Base-by-base conservation (phyloP, 2,329 filamentous ascomycete species). In the Apiospora aurea region DNA sequence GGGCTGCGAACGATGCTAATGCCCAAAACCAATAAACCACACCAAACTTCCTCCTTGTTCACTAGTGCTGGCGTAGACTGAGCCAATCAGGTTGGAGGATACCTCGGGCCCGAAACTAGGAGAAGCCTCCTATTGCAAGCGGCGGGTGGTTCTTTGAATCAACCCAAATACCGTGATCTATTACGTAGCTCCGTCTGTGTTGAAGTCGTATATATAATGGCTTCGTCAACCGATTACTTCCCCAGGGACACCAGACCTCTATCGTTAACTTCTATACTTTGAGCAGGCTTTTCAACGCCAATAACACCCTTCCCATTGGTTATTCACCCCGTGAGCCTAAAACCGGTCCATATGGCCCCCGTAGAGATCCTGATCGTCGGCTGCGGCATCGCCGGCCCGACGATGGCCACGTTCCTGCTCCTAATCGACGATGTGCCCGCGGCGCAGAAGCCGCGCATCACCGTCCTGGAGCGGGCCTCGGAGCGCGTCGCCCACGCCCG, bases 341-440 rank as follows among this genome's bases (percentile, higher is more conserved):
- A 53, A 46, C 57, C 67, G n/a, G 49, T 26, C n/a, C 26, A 11
- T 26, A 80, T 80, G 77, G 73, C 78, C 10, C 76, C 78, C 4
- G 71, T 81, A 73, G 81, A 75, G 76, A 74, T 83, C 44, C 81
- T 84, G 72, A 80, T 85, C 72, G 77, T 79, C 57, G 83, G 83
- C 14, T 81, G 78, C 29, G 81, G 82, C n/a, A 79, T 83, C 69
- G 79, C 80, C 21, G 83, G 83, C 13, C 81, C 82, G 13, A 79
- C 84, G 4, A 75, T 86, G 4, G 85, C 85, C 29, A 83, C 81
- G 75, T 84, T 83, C 75, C 81, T 88, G 46, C 86, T 75, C 44
- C 74, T 74, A 69, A 14, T 51, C n/a, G 73, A 64, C 72, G 57
- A 66, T 57, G 69, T 16, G 74, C 77, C 76, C 44, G 76, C 76